Evolutionary conservation across 768 basidiomycete species (phyloP).

Genomic region (Austroboletus eburneus): DNA sequence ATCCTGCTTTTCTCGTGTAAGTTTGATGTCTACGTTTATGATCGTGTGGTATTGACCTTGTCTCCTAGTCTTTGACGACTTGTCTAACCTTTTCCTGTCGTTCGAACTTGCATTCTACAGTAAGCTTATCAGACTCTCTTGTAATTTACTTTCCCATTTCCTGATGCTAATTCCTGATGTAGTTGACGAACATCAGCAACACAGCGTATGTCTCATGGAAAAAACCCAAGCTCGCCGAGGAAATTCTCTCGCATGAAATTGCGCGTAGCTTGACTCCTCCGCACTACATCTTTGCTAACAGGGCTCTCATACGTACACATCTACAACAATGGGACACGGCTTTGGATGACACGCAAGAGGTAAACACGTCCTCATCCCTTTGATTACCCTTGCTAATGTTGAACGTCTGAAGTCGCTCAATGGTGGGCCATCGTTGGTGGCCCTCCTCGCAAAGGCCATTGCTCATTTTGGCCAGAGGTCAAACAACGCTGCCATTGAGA

Average conservation of each 20-base stretch:
- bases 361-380: not conserved
- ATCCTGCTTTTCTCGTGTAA: slow-evolving; percentile 11
- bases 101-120: not conserved
- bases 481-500: not conserved
- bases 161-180: not conserved
- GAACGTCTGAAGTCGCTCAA: slow-evolving; percentile 5
- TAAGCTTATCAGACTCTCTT: slow-evolving; percentile 3
- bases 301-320: slow-evolving; percentile 12
- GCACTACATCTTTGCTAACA: slow-evolving; percentile 8
- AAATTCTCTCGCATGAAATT: slow-evolving; percentile 14
- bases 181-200: slow-evolving; percentile 15
- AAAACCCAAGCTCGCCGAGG: slow-evolving; percentile 7
- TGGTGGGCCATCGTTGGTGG: slow-evolving; percentile 5
- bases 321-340: slow-evolving; percentile 8
- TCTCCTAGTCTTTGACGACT: slow-evolving; percentile 7
- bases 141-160: slow-evolving; percentile 1
- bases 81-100: not conserved
- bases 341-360: slow-evolving; percentile 11
- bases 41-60: not conserved
- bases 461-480: not conserved
- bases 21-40: not conserved
- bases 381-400: not conserved
- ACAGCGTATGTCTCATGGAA: slow-evolving; percentile 10
- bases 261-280: not conserved
- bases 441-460: slow-evolving; percentile 7